phyloP scores from a whole-genome alignment of 371 early-diverging fungal genomes.

The Mucor velutinosus region DNA sequence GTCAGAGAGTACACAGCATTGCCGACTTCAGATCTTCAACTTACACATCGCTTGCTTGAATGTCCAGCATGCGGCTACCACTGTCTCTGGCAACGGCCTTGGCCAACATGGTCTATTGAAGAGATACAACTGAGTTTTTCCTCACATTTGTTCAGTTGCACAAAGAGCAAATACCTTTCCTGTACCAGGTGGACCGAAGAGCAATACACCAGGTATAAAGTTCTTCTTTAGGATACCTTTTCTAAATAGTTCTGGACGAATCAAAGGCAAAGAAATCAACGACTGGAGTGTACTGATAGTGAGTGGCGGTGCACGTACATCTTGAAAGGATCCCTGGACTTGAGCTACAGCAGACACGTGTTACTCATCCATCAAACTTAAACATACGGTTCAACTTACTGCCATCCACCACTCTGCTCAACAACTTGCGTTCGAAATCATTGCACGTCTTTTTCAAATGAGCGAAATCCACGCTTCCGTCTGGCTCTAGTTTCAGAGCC shows the following conservation, averaged over 20 bases:
- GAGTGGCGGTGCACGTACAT: slow-evolving; percentile 58
- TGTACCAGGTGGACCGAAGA: slow-evolving; percentile 98
- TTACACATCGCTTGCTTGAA: slow-evolving; percentile 92
- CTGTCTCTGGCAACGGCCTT: slow-evolving; percentile 96
- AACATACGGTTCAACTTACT: slow-evolving; percentile 28
- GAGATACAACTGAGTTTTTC: background rate
- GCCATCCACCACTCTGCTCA: slow-evolving; percentile 69
- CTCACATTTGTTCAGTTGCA: background rate
- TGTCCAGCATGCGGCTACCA: slow-evolving; percentile 90
- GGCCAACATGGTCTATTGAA: slow-evolving; percentile 86
- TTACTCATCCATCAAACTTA: background rate
- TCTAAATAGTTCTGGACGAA: slow-evolving; percentile 79
- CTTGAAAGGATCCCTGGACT: slow-evolving; percentile 65
- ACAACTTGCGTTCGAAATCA: slow-evolving; percentile 59
- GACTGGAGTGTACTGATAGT: slow-evolving; percentile 85
- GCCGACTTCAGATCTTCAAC: too few relatives aligned
- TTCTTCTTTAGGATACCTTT: slow-evolving; percentile 78
- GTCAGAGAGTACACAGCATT: background rate
- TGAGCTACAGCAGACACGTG: slow-evolving; percentile 33
- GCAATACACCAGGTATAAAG: slow-evolving; percentile 81
- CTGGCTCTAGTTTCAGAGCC: background rate
- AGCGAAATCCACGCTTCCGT: slow-evolving; percentile 25
- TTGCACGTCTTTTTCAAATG: slow-evolving; percentile 37
- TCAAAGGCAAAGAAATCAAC: slow-evolving; percentile 83
- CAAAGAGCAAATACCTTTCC: slow-evolving; percentile 61